A percentile compares a stretch with the other conserved stretches of the same genome.
Conservation (phyloP, 2,329 filamentous ascomycete genomes). For the Lanzia echinophila region DNA sequence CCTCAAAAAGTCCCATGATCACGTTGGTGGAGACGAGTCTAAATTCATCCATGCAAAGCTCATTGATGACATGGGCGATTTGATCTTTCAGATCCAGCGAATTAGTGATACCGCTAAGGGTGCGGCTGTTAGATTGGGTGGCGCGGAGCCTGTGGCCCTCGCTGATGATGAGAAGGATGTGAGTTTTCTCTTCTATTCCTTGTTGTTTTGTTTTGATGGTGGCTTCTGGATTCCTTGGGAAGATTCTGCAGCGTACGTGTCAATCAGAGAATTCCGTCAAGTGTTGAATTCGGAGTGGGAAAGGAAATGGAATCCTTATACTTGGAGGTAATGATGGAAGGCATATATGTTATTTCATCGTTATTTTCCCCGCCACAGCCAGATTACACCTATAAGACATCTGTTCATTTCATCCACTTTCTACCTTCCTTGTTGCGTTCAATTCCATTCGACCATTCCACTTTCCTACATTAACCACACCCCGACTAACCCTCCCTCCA, state of each 20-base stretch:
- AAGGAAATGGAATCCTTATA: too few species aligned
- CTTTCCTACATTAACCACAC: neutral
- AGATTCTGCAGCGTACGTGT: neutral
- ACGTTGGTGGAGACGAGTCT: conserved; percentile 4
- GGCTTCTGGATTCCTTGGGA: too few species aligned
- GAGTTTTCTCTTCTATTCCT: neutral
- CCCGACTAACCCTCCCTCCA: conserved; percentile 15
- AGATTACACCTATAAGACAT: conserved; percentile 20
- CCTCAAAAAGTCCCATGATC: neutral
- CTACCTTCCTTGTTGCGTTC: neutral
- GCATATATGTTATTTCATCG: too few species aligned
- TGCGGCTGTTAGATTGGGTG: conserved; percentile 34
- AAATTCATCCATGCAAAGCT: conserved; percentile 32
- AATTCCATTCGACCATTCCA: neutral
- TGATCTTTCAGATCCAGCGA: conserved; percentile 43
- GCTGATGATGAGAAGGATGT: conserved; percentile 3
- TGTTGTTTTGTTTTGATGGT: neutral
- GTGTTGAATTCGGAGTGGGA: too few species aligned
- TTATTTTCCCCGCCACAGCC: too few species aligned
- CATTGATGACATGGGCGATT: conserved; percentile 42
- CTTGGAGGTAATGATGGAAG: too few species aligned
- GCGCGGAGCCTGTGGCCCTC: conserved; percentile 20
- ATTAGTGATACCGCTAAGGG: conserved; percentile 37
- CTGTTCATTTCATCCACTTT: too few species aligned
- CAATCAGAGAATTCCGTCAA: conserved; percentile 11